Evolutionary conservation across 805 yeast genomes (phyloP).

Genomic region (Candida multigemmis): DNA sequence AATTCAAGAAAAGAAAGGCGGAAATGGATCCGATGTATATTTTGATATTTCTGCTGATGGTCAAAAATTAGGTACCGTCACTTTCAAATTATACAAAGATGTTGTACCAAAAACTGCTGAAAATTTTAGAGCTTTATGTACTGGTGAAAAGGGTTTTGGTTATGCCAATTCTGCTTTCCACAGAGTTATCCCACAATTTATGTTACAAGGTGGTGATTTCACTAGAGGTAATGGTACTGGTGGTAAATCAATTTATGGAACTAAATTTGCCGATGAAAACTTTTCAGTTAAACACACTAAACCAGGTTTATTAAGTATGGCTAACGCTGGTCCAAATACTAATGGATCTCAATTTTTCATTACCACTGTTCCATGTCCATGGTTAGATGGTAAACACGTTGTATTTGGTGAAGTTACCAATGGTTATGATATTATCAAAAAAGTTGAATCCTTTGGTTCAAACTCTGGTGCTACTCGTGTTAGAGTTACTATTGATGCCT

Average conservation of each 20-base stretch:
- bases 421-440: constrained; percentile 52
- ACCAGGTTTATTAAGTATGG: constrained; percentile 85
- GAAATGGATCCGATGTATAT: constrained; percentile 71
- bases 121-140: constrained; percentile 72
- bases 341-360: constrained; percentile 89
- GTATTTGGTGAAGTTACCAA: constrained; percentile 70
- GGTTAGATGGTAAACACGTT: constrained; percentile 75
- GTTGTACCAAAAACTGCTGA: constrained; percentile 72
- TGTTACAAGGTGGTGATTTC: constrained; percentile 76
- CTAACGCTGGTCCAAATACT: constrained; percentile 89
- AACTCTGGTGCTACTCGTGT: constrained; percentile 58
- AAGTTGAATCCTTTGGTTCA: constrained; percentile 59
- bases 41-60: constrained; percentile 80
- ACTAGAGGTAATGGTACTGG: constrained; percentile 79
- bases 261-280: constrained; percentile 58
- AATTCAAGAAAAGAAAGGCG: too few relatives aligned
- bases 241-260: constrained; percentile 81
- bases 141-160: constrained; percentile 94
- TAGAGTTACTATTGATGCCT: constrained; percentile 52
- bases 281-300: constrained; percentile 64
- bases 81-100: constrained; percentile 55
- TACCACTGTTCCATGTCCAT: constrained; percentile 69
- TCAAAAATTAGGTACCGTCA: constrained; percentile 66
- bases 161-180: constrained; percentile 85
- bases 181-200: constrained; percentile 93